Conservation (phyloP, 2,329 filamentous ascomycete genomes). For the Pseudocercospora fuligena region DNA sequence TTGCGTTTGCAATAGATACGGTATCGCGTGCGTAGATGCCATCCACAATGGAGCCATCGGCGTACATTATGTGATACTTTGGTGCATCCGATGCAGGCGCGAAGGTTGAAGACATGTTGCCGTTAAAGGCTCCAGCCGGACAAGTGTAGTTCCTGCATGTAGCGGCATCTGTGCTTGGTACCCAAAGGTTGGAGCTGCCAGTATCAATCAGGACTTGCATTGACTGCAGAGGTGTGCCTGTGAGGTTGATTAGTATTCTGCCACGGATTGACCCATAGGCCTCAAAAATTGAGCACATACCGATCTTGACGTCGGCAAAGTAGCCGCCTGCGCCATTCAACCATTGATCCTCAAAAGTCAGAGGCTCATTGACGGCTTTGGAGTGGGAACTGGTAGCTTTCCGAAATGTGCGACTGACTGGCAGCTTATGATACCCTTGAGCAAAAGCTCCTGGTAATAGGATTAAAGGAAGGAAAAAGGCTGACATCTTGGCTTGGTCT, state of each 20-base stretch:
- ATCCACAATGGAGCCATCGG: neutral
- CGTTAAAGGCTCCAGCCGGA: slow-evolving; percentile 2
- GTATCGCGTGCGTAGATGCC: slow-evolving; percentile 2
- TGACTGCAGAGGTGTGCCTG: neutral
- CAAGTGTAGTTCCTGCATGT: slow-evolving; percentile 6
- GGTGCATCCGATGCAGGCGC: neutral
- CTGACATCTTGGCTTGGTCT: neutral
- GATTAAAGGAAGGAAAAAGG: neutral
- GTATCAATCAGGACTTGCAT: slow-evolving; percentile 1
- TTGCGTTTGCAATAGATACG: neutral
- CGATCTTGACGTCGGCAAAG: neutral
- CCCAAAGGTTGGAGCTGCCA: slow-evolving; percentile 1
- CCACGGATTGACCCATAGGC: neutral
- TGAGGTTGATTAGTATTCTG: neutral
- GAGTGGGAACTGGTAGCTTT: neutral
- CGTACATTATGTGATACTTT: neutral
- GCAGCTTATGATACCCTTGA: neutral
- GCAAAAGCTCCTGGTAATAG: neutral
- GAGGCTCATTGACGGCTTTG: slow-evolving; percentile 4
- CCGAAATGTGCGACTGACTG: neutral
- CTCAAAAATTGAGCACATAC: neutral
- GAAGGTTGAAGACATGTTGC: neutral
- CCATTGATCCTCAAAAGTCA: slow-evolving; percentile 2
- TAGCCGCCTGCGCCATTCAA: neutral
- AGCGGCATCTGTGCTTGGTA: neutral